phyloP scores from a whole-genome alignment of 495 filamentous ascomycete species.

The Pseudotulostoma volvatum region DNA sequence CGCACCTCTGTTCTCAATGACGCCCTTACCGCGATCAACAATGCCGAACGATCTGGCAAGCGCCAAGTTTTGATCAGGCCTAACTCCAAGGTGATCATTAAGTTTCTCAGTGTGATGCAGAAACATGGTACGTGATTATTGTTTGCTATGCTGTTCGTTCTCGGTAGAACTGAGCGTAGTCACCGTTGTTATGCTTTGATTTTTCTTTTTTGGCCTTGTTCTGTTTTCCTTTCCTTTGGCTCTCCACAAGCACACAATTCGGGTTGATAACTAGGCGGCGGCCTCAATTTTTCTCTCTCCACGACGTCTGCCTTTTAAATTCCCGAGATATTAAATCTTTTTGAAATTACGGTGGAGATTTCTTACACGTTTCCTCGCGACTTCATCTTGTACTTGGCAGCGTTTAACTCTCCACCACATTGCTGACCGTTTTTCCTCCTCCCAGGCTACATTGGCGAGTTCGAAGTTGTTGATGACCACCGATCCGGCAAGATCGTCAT shows the following conservation, averaged over 20 bases:
- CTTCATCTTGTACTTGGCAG: slow-evolving; percentile 52
- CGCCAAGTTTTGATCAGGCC: slow-evolving; percentile 94
- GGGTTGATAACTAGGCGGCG: slow-evolving; percentile 99
- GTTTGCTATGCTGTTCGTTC: not conserved
- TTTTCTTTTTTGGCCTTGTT: slow-evolving; percentile 3
- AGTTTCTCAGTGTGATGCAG: slow-evolving; percentile 98
- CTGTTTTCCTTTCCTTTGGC: too few species aligned
- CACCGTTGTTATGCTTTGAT: not conserved
- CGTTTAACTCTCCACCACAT: slow-evolving; percentile 88
- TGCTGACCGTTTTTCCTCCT: slow-evolving; percentile 32
- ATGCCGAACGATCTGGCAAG: slow-evolving; percentile 98
- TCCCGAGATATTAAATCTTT: slow-evolving; percentile 64
- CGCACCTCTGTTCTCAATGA: slow-evolving; percentile 97
- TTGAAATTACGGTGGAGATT: slow-evolving; percentile 39
- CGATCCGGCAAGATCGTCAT: slow-evolving; percentile 96
- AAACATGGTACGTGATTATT: slow-evolving; percentile 69
- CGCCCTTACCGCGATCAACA: slow-evolving; percentile 99
- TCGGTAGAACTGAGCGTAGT: too few species aligned
- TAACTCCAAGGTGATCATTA: slow-evolving; percentile 97
- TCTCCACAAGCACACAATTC: slow-evolving; percentile 33
- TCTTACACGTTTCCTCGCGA: slow-evolving; percentile 83
- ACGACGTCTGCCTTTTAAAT: slow-evolving; percentile 99
- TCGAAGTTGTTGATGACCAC: slow-evolving; percentile 99
- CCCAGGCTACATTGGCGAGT: slow-evolving; percentile 97
- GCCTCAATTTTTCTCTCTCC: slow-evolving; percentile 44